Conservation (phyloP, 306 rosid species). For the Mimosa pudica region DNA sequence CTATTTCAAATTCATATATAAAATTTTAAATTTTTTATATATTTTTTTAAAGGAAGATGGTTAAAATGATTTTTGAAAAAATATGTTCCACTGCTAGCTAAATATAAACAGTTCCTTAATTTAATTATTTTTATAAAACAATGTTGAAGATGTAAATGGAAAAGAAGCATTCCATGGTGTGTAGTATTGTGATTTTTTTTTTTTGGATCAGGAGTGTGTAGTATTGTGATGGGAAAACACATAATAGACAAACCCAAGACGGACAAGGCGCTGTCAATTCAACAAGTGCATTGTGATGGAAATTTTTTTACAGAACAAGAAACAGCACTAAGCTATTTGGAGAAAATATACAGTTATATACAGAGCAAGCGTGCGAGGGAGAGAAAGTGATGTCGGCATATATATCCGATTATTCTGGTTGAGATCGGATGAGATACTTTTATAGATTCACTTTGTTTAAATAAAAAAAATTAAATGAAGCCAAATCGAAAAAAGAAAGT, state of each 20-base stretch:
- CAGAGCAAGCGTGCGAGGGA: neutral
- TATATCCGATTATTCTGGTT: neutral
- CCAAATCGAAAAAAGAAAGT: neutral
- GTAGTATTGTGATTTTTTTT: neutral
- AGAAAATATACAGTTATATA: neutral
- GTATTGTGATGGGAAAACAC: neutral
- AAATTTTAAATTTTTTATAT: too few relatives aligned
- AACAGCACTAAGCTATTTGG: neutral
- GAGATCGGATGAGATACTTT: neutral
- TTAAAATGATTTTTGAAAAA: too few relatives aligned
- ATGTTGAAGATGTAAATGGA: too few relatives aligned
- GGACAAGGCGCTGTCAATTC: neutral
- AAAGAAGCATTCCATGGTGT: too few relatives aligned
- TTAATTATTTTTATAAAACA: too few relatives aligned
- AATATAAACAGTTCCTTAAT: neutral
- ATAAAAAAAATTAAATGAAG: neutral
- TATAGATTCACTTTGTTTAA: neutral
- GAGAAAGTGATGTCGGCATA: neutral
- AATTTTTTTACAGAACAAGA: neutral
- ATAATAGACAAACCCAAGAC: neutral
- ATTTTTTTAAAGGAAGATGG: too few relatives aligned
- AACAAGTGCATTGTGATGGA: neutral
- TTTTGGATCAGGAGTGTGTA: rapidly evolving
- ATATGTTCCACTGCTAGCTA: too few relatives aligned
- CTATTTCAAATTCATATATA: too few relatives aligned